These are phyloP conservation scores for Cubamyces sp. DNA, from an alignment of 768 basidiomycete genomes.

Conservation along the genomic window DNA sequence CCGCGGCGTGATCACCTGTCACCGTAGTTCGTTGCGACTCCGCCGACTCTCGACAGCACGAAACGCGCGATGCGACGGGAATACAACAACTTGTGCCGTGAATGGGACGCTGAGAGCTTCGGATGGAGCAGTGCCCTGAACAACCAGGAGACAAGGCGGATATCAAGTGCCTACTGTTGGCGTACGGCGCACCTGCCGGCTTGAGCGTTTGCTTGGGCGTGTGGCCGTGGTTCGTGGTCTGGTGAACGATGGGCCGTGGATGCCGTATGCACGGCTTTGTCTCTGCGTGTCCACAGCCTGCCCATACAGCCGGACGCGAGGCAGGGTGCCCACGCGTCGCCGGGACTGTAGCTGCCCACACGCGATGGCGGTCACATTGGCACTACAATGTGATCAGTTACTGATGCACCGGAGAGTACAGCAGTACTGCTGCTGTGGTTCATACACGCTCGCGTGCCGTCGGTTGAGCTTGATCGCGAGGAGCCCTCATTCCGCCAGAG, in stretches of 20 bases:
- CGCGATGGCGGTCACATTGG: background rate
- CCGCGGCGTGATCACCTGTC: no score
- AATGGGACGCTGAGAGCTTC: no score
- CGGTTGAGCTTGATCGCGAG: background rate
- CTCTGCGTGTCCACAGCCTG: background rate
- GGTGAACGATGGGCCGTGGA: background rate
- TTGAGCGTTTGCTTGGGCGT: no score
- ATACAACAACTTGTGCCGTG: no score
- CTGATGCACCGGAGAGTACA: background rate
- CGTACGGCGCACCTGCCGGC: no score
- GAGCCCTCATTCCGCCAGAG: background rate
- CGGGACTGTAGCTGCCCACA: background rate
- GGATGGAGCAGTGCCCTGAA: no score
- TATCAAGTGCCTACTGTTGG: no score
- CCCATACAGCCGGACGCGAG: background rate
- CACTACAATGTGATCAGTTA: background rate
- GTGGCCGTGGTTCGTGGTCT: no score
- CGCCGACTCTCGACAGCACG: no score
- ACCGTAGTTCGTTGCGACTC: no score
- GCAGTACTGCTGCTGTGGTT: background rate
- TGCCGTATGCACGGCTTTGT: background rate
- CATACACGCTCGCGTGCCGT: background rate
- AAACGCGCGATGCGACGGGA: no score
- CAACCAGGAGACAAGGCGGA: no score
- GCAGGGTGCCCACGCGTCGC: conserved; percentile 6